Evolutionary conservation across 2,329 filamentous ascomycete species (phyloP), one percentile per base, ranked within the genome.

Genomic region (Shiraia sp.): DNA sequence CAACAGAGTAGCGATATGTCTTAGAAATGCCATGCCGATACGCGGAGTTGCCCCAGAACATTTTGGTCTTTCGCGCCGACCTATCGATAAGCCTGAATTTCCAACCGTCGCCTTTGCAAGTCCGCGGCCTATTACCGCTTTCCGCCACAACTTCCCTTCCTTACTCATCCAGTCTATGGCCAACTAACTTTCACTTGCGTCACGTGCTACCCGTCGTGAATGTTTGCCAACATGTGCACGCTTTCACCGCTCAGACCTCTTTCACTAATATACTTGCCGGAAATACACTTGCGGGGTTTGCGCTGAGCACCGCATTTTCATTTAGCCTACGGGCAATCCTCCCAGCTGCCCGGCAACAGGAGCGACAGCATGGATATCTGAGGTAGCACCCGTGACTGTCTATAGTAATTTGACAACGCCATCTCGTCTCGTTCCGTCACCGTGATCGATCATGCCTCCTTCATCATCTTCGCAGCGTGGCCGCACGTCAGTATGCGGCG

Each of bases 21-120:
- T 44, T 32, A 49, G 42, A 42, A 42, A 43, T 32, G 34, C 27
- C n/a, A 36, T 38, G 41, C 53, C 49, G 45, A 54, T 48, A 46
- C 53, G 46, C 55, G 54, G 53, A 57, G 47, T 58, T 45, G 41
- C 42, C 44, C 31, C n/a, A 45, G 41, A 40, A 57, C 37, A 49
- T 49, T 49, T 57, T 43, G 47, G 24, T 44, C 35, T 37, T 52
- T 48, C 39, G 47, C 46, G 45, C 47, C 45, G 32, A 30, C 58
- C 54, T 64, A 66, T 65, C 62, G 61, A 64, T 64, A 63, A 59
- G 59, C 42, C 32, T 33, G 22, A 38, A 56, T 58, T 55, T 53
- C 54, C n/a, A n/a, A 47, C 47, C 47, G 32, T 46, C 32, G 34
- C 36, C 45, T 44, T 35, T 30, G 25, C 41, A 49, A 36, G 45